Conservation (phyloP, 202 grass and related monocot genomes). For the Bolboschoenoplectus hybrid region DNA sequence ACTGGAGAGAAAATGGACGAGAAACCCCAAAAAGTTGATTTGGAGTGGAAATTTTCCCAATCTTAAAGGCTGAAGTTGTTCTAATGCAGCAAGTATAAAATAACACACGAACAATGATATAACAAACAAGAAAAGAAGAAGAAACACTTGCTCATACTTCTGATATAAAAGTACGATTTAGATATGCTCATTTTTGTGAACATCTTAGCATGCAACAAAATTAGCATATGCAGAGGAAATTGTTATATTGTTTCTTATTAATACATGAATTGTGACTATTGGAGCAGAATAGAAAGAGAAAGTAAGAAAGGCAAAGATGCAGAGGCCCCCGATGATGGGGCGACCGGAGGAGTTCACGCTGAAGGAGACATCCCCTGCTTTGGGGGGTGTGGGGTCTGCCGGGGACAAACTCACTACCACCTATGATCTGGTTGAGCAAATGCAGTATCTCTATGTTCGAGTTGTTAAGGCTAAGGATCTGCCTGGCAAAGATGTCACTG, state of each 20-base stretch:
- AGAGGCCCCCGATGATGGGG: constrained; percentile 52
- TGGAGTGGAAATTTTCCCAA: background rate
- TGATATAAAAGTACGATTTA: background rate
- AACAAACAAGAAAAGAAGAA: background rate
- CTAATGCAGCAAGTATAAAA: background rate
- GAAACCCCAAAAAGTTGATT: background rate
- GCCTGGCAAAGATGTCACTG: constrained; percentile 47
- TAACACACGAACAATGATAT: background rate
- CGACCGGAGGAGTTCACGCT: constrained; percentile 54
- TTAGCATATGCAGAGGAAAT: background rate
- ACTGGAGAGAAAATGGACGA: background rate
- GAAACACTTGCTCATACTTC: background rate
- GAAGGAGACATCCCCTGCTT: constrained; percentile 51
- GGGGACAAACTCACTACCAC: constrained; percentile 59
- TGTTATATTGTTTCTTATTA: background rate
- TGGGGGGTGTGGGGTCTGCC: constrained; percentile 52
- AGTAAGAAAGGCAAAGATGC: constrained; percentile 48
- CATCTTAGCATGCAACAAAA: background rate
- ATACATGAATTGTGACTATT: constrained; percentile 13
- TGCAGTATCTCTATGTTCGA: constrained; percentile 66
- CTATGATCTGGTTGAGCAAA: constrained; percentile 63
- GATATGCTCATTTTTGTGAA: background rate
- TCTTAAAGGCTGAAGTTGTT: constrained; percentile 5
- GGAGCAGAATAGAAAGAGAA: constrained; percentile 19
- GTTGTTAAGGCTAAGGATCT: constrained; percentile 67